phyloP scores from a whole-genome alignment of 2,329 filamentous ascomycete genomes.

The Fusarium luffae region DNA sequence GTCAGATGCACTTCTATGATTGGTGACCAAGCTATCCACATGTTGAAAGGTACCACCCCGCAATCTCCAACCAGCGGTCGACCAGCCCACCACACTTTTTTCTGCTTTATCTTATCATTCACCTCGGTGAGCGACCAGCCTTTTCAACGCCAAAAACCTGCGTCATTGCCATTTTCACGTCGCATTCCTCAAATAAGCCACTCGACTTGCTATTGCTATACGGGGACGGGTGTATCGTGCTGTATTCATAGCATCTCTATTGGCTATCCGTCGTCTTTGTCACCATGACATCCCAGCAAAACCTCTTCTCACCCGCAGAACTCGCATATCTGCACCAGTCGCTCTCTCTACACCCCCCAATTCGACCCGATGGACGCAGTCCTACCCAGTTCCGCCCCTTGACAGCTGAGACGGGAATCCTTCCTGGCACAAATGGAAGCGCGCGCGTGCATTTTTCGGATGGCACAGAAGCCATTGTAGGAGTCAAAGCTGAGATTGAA shows the following conservation, averaged over 20 bases:
- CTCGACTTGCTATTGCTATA: neutral
- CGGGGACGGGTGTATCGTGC: neutral
- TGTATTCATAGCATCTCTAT: neutral
- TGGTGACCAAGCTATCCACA: conserved; percentile 16
- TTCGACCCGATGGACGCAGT: conserved; percentile 87
- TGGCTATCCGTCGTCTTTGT: neutral
- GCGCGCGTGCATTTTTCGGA: conserved; percentile 94
- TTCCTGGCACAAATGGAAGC: conserved; percentile 90
- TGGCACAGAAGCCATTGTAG: conserved; percentile 94
- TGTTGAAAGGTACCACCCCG: conserved; percentile 38
- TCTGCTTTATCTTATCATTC: conserved; percentile 51
- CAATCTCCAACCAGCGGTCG: conserved; percentile 21
- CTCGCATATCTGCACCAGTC: conserved; percentile 94
- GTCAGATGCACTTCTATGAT: conserved; percentile 5
- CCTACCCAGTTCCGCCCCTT: conserved; percentile 90
- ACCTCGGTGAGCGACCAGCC: conserved; percentile 47
- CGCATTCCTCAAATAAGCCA: neutral
- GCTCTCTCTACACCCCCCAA: conserved; percentile 81
- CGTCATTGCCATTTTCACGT: conserved; percentile 17
- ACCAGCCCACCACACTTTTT: conserved; percentile 37
- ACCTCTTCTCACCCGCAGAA: conserved; percentile 91
- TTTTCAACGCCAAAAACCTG: conserved; percentile 36
- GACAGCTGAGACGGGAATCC: conserved; percentile 87
- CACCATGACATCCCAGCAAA: conserved; percentile 74
- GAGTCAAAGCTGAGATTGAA: conserved; percentile 94